phyloP scores from a whole-genome alignment of 23 red algal species.

The Chondrus crispus region DNA sequence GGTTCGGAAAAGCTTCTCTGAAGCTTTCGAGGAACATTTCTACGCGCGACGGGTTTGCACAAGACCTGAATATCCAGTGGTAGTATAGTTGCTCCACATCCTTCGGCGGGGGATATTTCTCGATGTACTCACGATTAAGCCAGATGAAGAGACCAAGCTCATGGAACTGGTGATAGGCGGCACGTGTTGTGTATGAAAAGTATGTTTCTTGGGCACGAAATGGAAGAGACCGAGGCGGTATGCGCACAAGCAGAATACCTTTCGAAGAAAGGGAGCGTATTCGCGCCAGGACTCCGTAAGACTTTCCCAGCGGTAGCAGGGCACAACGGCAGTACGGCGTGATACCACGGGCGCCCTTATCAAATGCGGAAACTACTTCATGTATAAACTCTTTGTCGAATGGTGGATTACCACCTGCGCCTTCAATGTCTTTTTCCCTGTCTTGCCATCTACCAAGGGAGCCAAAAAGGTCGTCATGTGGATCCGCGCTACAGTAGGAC shows the following conservation, averaged over 20 bases:
- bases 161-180: not conserved
- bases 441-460: slow-evolving; percentile 9
- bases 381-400: not conserved
- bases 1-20: not conserved
- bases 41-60: not conserved
- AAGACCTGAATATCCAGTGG: not conserved
- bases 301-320: not conserved
- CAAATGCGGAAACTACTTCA: not conserved
- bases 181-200: not conserved
- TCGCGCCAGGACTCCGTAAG: not conserved
- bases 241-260: not conserved
- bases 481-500: not conserved
- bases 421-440: not conserved
- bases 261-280: not conserved
- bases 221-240: not conserved
- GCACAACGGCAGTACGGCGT: slow-evolving; percentile 19
- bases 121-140: not conserved
- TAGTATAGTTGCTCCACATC: not conserved
- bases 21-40: not conserved
- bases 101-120: not conserved
- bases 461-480: not conserved
- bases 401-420: slow-evolving; percentile 12
- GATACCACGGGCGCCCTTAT: not conserved
- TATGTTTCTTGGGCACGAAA: not conserved
- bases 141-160: not conserved